A percentile compares a stretch with the other conserved stretches of the same genome.
These are phyloP conservation scores for Aristolochia californica DNA, from an alignment of 164 flowering plant species.

Conservation along the genomic window DNA sequence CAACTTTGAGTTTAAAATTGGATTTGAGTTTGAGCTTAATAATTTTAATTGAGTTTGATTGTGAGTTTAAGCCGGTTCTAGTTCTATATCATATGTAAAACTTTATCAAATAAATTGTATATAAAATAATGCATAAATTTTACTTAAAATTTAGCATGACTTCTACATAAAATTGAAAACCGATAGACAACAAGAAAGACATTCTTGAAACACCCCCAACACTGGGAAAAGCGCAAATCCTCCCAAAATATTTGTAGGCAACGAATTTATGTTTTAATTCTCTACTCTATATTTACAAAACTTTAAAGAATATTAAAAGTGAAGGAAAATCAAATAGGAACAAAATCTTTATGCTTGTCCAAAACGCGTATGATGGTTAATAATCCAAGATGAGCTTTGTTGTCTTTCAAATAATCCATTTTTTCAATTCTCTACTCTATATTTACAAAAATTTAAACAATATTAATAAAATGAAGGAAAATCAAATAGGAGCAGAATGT, in stretches of 20 bases:
- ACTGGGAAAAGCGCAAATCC: slow-evolving; percentile 70
- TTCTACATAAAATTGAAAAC: neutral
- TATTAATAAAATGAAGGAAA: neutral
- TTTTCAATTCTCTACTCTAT: too few relatives aligned
- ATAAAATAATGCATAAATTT: too few relatives aligned
- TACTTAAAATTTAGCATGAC: too few relatives aligned
- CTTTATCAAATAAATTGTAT: too few relatives aligned
- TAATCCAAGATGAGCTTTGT: slow-evolving; percentile 70
- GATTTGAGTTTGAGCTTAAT: too few relatives aligned
- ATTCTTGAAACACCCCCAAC: slow-evolving; percentile 24
- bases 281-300: too few relatives aligned
- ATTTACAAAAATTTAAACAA: neutral
- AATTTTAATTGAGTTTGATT: too few relatives aligned
- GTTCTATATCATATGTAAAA: too few relatives aligned
- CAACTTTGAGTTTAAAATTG: too few relatives aligned
- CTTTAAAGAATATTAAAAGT: neutral
- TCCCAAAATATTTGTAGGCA: slow-evolving; percentile 65
- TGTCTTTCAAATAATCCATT: slow-evolving; percentile 70
- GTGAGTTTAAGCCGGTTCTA: too few relatives aligned
- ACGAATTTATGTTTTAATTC: neutral
- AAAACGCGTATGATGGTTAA: slow-evolving; percentile 94
- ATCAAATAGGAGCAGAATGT: neutral
- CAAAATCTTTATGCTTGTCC: slow-evolving; percentile 9
- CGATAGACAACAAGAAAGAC: neutral
- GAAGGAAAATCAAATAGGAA: neutral